Percentiles rank a stretch among this genome's conserved stretches.
These are phyloP conservation scores for Quercus glauca DNA, from an alignment of 306 rosid genomes.

Conservation along the genomic window DNA sequence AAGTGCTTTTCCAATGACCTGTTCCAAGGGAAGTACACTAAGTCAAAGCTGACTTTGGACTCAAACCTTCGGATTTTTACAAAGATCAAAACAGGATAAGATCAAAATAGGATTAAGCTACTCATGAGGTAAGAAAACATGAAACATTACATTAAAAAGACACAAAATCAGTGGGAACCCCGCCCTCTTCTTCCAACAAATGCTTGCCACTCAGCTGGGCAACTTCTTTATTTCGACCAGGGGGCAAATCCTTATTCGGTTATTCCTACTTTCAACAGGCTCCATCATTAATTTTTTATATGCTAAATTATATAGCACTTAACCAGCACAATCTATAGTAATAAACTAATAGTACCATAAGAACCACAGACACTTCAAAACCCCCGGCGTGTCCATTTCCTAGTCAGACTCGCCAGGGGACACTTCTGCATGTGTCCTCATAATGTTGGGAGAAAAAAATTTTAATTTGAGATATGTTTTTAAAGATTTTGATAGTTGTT, in stretches of 20 bases:
- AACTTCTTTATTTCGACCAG: no score
- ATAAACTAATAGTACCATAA: background rate
- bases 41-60: background rate
- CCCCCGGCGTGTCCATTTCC: no score
- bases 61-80: background rate
- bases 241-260: no score
- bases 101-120: background rate
- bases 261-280: no score
- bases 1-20: constrained; percentile 94
- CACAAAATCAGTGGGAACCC: background rate
- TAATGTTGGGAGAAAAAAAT: no score
- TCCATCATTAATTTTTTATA: background rate
- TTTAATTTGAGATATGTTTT: no score
- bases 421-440: no score
- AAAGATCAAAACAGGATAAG: background rate
- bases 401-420: no score
- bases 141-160: background rate
- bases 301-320: background rate
- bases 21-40: background rate
- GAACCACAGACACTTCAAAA: no score
- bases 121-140: background rate
- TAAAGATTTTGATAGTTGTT: no score
- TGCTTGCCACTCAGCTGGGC: no score
- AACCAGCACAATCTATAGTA: background rate
- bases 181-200: no score